Base-by-base conservation (phyloP, 495 filamentous ascomycete species). In the Aspergillus nanangensis region DNA sequence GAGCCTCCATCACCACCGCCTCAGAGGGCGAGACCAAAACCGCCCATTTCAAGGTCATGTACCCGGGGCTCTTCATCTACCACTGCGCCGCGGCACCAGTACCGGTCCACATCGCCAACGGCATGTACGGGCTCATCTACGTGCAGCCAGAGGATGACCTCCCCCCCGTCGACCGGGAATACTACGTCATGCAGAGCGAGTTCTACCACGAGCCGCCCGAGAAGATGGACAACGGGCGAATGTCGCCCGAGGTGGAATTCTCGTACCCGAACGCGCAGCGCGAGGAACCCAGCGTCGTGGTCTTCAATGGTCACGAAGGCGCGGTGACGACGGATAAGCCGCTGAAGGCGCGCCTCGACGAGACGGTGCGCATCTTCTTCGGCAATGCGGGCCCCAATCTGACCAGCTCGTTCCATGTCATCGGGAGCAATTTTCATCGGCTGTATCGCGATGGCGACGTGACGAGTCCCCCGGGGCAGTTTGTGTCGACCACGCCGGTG, bases 111-210 rank as follows among this genome's bases (percentile, higher is more conserved):
- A 58, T 58, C 27, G 55, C 48, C 5, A 54, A 58, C 29, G 55
- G 51, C n/a, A 58, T 58, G 55, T 58, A 58, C 27, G 51, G 49
- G 8, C 37, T 52, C 7, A 47, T 52, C 14, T 52, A 52, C 44
- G 49, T 52, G 18, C 49, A 52, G 18, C 43, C 49, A 1, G 49
- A 41, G 22, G 25, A 52, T 4, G 49, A 56, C 7, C 52, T 58
- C 1, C 45, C 56, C 2, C 27, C 42, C 5, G 52, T 56, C 17
- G 56, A 58, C 20, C 38, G 25, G 7, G 56, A 58, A 39, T 58
- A 58, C 49, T 58, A 55, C 44, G 49, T 58, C 23, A 52, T 58
- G 43, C 56, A 58, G 29, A 58, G 56, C 32, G 56, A 55, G 24
- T 58, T 58, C 44, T 58, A 58, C 19, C 52, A 55, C 20, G 56